phyloP scores from a whole-genome alignment of 805 yeast species.

The Candida glaebosa region DNA sequence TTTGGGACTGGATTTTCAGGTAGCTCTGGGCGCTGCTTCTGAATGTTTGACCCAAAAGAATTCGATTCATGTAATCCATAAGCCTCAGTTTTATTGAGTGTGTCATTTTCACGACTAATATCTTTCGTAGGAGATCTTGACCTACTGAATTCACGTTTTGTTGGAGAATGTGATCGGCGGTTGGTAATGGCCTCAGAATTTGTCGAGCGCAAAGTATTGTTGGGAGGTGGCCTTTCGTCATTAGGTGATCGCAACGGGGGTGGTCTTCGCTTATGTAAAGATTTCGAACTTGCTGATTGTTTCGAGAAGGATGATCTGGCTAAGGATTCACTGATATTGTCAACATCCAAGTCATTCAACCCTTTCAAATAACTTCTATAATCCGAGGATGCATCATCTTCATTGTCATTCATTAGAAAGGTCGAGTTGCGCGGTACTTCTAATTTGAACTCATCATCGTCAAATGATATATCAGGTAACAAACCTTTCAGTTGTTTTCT shows the following conservation, averaged over 20 bases:
- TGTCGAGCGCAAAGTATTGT: neutral
- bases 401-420: neutral
- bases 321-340: slow-evolving; percentile 7
- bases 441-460: slow-evolving; percentile 16
- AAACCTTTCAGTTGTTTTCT: slow-evolving; percentile 7
- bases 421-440: slow-evolving; percentile 3
- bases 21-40: neutral
- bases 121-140: neutral
- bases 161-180: neutral
- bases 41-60: neutral
- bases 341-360: slow-evolving; percentile 14
- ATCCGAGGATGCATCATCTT: slow-evolving; percentile 11
- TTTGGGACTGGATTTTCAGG: neutral
- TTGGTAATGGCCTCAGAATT: neutral
- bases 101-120: neutral
- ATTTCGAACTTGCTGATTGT: slow-evolving; percentile 1
- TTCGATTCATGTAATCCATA: neutral
- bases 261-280: slow-evolving; percentile 2
- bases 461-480: slow-evolving; percentile 21
- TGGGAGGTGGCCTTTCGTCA: neutral
- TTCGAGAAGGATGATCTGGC: neutral
- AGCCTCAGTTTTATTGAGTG: neutral
- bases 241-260: slow-evolving; percentile 1
- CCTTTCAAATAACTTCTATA: slow-evolving; percentile 20
- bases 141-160: neutral